Conservation (phyloP, 352 stramenopile genomes). For the Phytopythium ostracodes region DNA sequence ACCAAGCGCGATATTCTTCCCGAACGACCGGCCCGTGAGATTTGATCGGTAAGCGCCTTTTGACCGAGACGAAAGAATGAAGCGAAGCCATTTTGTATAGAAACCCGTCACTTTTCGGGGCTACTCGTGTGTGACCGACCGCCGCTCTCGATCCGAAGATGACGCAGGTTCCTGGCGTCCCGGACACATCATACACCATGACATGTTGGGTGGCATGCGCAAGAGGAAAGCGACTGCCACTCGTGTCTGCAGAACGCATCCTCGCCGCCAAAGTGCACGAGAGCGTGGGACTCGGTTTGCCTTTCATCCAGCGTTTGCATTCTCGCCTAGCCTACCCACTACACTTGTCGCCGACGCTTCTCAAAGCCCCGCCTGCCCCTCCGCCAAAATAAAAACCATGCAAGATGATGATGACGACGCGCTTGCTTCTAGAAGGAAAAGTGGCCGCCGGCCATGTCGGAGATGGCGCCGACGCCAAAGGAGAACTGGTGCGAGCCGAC, state of each 20-base stretch:
- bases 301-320: too few species aligned
- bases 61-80: background rate
- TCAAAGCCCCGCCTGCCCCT: background rate
- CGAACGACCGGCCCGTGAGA: background rate
- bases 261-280: too few species aligned
- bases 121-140: too few species aligned
- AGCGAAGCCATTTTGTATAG: background rate
- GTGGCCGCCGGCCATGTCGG: background rate
- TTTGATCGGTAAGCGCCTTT: background rate
- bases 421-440: conserved; percentile 3
- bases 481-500: conserved; percentile 48
- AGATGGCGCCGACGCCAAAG: conserved; percentile 38
- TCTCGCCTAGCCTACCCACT: too few species aligned
- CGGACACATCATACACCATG: too few species aligned
- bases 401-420: background rate
- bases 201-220: too few species aligned
- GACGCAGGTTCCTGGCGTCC: too few species aligned
- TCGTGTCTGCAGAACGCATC: too few species aligned
- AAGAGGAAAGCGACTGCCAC: too few species aligned
- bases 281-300: too few species aligned
- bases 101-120: background rate
- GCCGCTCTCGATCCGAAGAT: too few species aligned
- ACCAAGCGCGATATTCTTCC: too few species aligned
- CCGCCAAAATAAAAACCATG: background rate
- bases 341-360: background rate